phyloP scores from a whole-genome alignment of 2,329 filamentous ascomycete genomes.

The Stemphylium beticola region DNA sequence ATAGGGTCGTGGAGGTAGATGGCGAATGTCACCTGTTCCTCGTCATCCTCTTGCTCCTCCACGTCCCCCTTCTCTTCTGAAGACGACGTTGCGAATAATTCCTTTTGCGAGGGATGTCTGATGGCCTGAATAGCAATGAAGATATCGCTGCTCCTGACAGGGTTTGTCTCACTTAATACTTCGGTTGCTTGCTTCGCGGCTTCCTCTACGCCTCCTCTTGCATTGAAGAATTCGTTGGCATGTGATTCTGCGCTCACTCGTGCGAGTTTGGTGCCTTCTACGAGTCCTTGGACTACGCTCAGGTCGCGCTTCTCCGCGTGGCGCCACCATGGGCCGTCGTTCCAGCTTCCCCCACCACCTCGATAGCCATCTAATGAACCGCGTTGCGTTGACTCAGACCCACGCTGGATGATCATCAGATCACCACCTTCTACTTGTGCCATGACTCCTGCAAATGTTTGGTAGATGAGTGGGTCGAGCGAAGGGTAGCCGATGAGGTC shows the following conservation, averaged over 20 bases:
- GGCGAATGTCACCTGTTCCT: conserved; percentile 74
- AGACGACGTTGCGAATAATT: conserved; percentile 67
- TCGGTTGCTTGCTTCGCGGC: conserved; percentile 82
- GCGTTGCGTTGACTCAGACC: conserved; percentile 79
- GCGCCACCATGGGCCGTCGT: conserved; percentile 96
- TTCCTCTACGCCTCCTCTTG: conserved; percentile 77
- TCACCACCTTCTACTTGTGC: conserved; percentile 98
- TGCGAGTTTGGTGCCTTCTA: conserved; percentile 89
- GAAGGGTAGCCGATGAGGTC: conserved; percentile 94
- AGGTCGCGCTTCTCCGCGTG: conserved; percentile 74
- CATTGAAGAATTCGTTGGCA: conserved; percentile 80
- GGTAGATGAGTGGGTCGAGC: conserved; percentile 89
- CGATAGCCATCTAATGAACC: conserved; percentile 66
- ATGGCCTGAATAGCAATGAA: conserved; percentile 96
- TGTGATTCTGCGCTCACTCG: conserved; percentile 89
- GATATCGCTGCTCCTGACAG: conserved; percentile 89
- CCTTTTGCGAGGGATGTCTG: conserved; percentile 65
- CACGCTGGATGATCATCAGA: conserved; percentile 90
- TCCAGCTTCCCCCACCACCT: conserved; percentile 74
- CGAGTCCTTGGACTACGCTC: conserved; percentile 77
- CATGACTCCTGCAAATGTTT: conserved; percentile 94
- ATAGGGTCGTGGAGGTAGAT: conserved; percentile 86
- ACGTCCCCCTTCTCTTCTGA: conserved; percentile 63
- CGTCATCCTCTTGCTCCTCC: conserved; percentile 62
- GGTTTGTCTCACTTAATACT: conserved; percentile 81